Evolutionary conservation across 2,329 filamentous ascomycete species (phyloP).

Genomic region (Metarhizium robertsii): DNA sequence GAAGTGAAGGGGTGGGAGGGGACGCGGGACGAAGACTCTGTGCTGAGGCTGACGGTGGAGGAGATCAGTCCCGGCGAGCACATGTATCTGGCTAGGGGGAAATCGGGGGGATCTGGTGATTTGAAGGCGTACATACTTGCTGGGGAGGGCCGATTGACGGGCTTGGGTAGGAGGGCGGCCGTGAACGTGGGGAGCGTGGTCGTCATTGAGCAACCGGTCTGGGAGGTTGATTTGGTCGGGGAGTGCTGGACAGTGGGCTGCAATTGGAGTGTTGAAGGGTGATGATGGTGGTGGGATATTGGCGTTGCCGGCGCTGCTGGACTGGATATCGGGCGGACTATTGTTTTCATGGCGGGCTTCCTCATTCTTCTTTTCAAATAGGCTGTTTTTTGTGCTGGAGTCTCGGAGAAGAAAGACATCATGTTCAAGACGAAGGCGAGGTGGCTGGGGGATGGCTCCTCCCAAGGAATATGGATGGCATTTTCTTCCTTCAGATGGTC

Average conservation of each 20-base stretch:
- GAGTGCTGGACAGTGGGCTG: slow-evolving; percentile 28
- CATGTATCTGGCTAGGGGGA: slow-evolving; percentile 25
- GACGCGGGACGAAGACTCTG: slow-evolving; percentile 5
- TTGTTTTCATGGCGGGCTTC: too few species aligned
- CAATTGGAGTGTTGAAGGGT: slow-evolving; percentile 22
- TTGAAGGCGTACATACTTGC: slow-evolving; percentile 23
- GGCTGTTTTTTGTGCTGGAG: too few species aligned
- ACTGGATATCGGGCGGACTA: too few species aligned
- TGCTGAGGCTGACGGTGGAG: slow-evolving; percentile 18
- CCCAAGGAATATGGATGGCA: too few species aligned
- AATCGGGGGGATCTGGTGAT: neutral
- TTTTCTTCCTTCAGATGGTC: too few species aligned
- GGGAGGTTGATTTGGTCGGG: slow-evolving; percentile 27
- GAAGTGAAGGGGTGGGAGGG: slow-evolving; percentile 27
- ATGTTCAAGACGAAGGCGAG: too few species aligned
- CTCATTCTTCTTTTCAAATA: too few species aligned
- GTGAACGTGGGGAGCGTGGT: slow-evolving; percentile 22
- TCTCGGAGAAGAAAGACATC: too few species aligned
- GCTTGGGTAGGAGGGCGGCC: slow-evolving; percentile 19
- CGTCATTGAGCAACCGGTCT: slow-evolving; percentile 25
- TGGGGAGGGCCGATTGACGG: slow-evolving; percentile 27
- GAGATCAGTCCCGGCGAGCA: slow-evolving; percentile 20
- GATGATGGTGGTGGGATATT: neutral
- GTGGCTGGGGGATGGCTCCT: too few species aligned
- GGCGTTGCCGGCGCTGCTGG: too few species aligned